These are phyloP conservation scores for Saposhnikovia divaricata DNA, from an alignment of 129 eudicot species.

Conservation along the genomic window DNA sequence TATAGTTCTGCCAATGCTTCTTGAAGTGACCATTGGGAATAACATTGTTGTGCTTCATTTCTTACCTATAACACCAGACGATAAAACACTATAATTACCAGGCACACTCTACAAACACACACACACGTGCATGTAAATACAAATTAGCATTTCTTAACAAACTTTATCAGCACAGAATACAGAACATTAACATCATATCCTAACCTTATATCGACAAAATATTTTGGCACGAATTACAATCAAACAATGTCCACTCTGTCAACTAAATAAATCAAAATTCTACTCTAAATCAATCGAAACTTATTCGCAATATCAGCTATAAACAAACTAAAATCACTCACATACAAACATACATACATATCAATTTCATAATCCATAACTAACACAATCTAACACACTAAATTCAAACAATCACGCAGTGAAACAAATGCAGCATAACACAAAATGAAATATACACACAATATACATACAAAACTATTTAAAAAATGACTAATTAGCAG, in stretches of 20 bases:
- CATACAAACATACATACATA: not conserved
- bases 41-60: conserved; percentile 73
- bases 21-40: conserved; percentile 68
- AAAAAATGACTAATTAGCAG: not conserved
- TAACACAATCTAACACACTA: not conserved
- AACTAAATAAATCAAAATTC: not conserved
- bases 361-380: not conserved
- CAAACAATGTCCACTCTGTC: not conserved
- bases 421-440: not conserved
- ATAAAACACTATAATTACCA: not conserved
- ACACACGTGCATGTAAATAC: no score
- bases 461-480: not conserved
- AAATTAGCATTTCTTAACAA: not conserved
- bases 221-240: not conserved
- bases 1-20: conserved; percentile 88
- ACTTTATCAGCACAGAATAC: not conserved
- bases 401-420: not conserved
- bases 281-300: not conserved
- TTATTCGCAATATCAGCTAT: not conserved
- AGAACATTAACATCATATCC: not conserved
- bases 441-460: not conserved
- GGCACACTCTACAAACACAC: not conserved
- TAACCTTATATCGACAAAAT: not conserved
- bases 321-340: not conserved
- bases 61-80: conserved; percentile 24